Evolutionary conservation across 1,139 yeast species (phyloP).

Genomic region (Debaryomyces psychrophilus): DNA sequence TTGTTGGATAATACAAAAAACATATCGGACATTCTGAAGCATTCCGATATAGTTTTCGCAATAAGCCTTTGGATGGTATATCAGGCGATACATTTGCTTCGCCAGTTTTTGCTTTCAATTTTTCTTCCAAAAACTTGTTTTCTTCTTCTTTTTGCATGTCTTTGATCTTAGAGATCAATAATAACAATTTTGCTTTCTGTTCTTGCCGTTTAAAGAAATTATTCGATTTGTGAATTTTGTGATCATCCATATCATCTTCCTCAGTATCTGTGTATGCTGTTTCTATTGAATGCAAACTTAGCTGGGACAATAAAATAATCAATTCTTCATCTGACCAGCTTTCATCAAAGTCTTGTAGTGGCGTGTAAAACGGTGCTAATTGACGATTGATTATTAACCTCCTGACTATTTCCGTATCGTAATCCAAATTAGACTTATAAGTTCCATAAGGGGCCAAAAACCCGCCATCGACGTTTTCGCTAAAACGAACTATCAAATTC

Average conservation of each 20-base stretch:
- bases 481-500: conserved; percentile 58
- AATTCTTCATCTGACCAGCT: conserved; percentile 76
- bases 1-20: conserved; percentile 80
- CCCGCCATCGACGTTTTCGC: conserved; percentile 77
- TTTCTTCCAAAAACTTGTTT: conserved; percentile 44
- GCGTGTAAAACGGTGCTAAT: conserved; percentile 89
- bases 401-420: conserved; percentile 70
- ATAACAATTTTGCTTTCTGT: conserved; percentile 53
- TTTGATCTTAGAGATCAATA: conserved; percentile 50
- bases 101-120: conserved; percentile 26
- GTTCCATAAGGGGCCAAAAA: conserved; percentile 87
- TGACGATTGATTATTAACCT: conserved; percentile 60
- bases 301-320: conserved; percentile 54
- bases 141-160: conserved; percentile 60
- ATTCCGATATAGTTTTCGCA: conserved; percentile 56
- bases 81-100: conserved; percentile 18
- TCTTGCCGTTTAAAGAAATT: conserved; percentile 57
- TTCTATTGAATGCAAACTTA: conserved; percentile 62
- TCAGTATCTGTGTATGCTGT: conserved; percentile 58
- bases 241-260: conserved; percentile 58
- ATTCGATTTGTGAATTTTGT: conserved; percentile 56
- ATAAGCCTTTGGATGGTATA: conserved; percentile 35
- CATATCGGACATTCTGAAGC: conserved; percentile 93
- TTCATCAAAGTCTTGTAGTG: conserved; percentile 80
- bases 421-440: conserved; percentile 75